These are phyloP conservation scores for Aphanomyces cochlioides DNA, from an alignment of 352 stramenopile genomes.

Conservation along the genomic window DNA sequence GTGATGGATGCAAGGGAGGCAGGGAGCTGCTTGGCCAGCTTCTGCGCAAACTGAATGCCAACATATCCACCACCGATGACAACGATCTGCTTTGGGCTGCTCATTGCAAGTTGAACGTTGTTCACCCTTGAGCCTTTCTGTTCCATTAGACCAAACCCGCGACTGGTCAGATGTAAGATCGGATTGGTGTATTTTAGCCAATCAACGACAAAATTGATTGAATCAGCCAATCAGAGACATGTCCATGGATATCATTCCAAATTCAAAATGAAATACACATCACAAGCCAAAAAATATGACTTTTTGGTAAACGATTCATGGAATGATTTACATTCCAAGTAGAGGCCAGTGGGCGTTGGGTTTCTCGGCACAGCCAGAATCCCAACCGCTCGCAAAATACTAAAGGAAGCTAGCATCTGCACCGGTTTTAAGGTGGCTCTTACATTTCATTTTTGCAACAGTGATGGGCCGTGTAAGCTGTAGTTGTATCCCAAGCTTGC, in stretches of 20 bases:
- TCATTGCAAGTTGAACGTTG: slow-evolving; percentile 1
- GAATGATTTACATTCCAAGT: neutral
- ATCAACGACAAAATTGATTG: neutral
- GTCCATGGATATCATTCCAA: slow-evolving; percentile 11
- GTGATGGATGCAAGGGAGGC: slow-evolving; percentile 37
- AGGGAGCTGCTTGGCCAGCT: slow-evolving; percentile 39
- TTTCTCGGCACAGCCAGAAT: neutral
- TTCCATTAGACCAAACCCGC: no score
- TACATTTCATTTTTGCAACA: no score
- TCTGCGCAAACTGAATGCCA: slow-evolving; percentile 44
- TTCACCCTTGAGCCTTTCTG: neutral
- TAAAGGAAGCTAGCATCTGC: no score
- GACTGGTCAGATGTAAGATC: no score
- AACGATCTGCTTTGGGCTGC: slow-evolving; percentile 34
- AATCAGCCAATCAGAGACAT: neutral
- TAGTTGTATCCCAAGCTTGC: no score
- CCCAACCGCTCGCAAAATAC: no score
- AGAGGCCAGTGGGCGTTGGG: neutral
- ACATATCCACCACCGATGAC: slow-evolving; percentile 52
- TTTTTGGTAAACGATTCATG: neutral
- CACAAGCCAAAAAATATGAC: neutral
- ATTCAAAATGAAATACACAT: neutral
- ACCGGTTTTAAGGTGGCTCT: no score
- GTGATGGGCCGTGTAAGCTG: no score
- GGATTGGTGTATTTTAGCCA: neutral